Conservation (phyloP, 495 filamentous ascomycete genomes). For the Hyaloscypha hepaticicola region DNA sequence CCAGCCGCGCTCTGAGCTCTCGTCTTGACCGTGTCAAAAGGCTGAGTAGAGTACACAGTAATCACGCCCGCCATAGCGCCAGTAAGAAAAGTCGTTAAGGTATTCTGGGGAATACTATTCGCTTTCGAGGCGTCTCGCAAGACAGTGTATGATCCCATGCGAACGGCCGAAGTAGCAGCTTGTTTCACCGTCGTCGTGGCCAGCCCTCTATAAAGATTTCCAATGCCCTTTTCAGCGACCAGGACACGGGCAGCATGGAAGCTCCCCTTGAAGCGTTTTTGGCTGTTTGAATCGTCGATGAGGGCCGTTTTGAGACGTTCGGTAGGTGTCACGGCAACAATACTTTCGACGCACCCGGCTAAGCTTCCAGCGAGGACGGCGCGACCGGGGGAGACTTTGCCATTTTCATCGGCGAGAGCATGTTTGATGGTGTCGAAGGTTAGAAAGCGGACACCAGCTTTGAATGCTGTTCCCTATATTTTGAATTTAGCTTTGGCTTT, state of each 20-base stretch:
- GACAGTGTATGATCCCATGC: conserved; percentile 66
- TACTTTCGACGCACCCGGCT: conserved; percentile 56
- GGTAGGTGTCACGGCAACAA: conserved; percentile 61
- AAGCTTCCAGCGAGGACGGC: conserved; percentile 61
- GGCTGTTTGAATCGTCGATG: conserved; percentile 60
- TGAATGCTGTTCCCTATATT: conserved; percentile 41
- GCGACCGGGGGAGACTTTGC: conserved; percentile 37
- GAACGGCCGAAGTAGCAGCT: conserved; percentile 59
- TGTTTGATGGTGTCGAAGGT: conserved; percentile 65
- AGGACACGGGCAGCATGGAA: conserved; percentile 50
- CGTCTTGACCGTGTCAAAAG: conserved; percentile 68
- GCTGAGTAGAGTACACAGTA: conserved; percentile 62
- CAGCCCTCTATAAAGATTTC: conserved; percentile 58
- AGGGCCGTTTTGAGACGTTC: conserved; percentile 68
- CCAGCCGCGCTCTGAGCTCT: conserved; percentile 55
- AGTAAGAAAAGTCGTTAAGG: conserved; percentile 51
- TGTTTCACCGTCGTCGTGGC: conserved; percentile 65
- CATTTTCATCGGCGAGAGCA: conserved; percentile 45
- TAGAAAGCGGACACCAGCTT: conserved; percentile 64
- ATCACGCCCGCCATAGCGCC: conserved; percentile 58
- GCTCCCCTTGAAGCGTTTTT: conserved; percentile 48
- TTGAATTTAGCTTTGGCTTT: neutral
- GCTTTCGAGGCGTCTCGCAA: conserved; percentile 56
- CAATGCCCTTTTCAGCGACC: conserved; percentile 45
- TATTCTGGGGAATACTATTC: conserved; percentile 40